Base-by-base conservation (phyloP, 1,139 yeast genomes). In the Nakaseomyces nivariensis region DNA sequence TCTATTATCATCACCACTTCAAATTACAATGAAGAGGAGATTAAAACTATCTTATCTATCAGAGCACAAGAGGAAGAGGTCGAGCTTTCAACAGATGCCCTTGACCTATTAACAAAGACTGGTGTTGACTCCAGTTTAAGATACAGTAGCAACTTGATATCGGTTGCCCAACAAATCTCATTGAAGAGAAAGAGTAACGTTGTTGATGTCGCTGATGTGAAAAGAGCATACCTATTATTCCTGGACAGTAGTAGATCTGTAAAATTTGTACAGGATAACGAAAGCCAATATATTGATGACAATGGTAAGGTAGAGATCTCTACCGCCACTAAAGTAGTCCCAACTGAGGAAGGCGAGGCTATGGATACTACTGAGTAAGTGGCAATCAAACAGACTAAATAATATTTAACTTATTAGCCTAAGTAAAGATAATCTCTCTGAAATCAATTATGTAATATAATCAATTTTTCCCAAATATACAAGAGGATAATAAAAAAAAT, bases 11-110 rank as follows among this genome's bases (percentile, higher is more conserved):
- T 94, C 57, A 88, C 94, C 62, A 94, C 98, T 1, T 72, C 78
- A 32, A 72, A 78, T 42, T 94, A 94, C 70, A 73, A 76, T 50
- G 81, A 81, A 51, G 90, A 85, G 48, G 98, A 94, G 67, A 85
- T 92, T 61, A 77, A 82, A 61, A 81, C 92, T 51, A 94, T 94
- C 60, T 72, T 94, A 56, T 77, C 87, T 27, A 92, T 92, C 57
- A 79, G 99, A 64, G 89, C 97, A n/a, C 85, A 82, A 60, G 98
- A 92, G 67, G 99, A 94, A 69, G 98, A 92, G 68, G 94, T 87
- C 45, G 96, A 88, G 59, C 73, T 92, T 56, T 71, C 81, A 27
- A 75, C 77, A 4, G 97, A 90, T 66, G 97, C 97, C 0, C 74
- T 92, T 57, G 95, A 88, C 45, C 74, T 92, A 59, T 78, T 94